Conservation (phyloP, 768 basidiomycete genomes). For the Mycena chlorophos region DNA sequence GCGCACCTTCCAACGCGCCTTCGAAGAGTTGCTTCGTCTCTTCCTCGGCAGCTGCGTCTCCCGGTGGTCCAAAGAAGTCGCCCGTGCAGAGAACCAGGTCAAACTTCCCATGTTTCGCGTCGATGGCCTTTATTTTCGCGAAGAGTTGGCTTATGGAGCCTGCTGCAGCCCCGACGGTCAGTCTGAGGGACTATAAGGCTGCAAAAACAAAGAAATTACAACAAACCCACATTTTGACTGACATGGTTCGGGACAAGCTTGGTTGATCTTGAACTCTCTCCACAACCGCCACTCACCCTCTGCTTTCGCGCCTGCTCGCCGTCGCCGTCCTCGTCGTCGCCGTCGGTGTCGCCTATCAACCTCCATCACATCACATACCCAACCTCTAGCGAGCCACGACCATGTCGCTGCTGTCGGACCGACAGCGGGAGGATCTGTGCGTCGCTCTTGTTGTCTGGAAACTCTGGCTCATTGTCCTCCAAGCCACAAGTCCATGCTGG, state of each 20-base stretch:
- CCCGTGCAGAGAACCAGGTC: slow-evolving; percentile 78
- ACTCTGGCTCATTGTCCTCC: slow-evolving; percentile 12
- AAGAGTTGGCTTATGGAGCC: slow-evolving; percentile 78
- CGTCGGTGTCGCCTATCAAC: not conserved
- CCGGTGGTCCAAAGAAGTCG: slow-evolving; percentile 79
- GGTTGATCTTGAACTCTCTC: not conserved
- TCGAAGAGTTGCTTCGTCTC: slow-evolving; percentile 62
- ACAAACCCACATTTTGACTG: slow-evolving; percentile 38
- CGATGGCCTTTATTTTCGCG: slow-evolving; percentile 77
- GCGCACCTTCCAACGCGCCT: slow-evolving; percentile 65
- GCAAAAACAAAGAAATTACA: not conserved
- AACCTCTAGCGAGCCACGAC: slow-evolving; percentile 15
- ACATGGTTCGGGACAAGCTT: slow-evolving; percentile 21
- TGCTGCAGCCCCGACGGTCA: slow-evolving; percentile 79
- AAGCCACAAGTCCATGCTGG: slow-evolving; percentile 80
- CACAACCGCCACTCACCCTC: not conserved
- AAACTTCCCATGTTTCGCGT: slow-evolving; percentile 93
- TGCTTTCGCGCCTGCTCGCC: not conserved
- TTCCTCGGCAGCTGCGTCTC: slow-evolving; percentile 37
- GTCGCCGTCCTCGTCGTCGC: not conserved
- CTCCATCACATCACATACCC: slow-evolving; percentile 35
- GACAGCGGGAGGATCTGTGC: slow-evolving; percentile 35
- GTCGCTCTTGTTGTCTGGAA: slow-evolving; percentile 6
- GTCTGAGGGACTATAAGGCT: slow-evolving; percentile 31
- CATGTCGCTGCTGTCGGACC: slow-evolving; percentile 36